Evolutionary conservation across 2,329 filamentous ascomycete genomes (phyloP).

Genomic region (Septoria linicola): DNA sequence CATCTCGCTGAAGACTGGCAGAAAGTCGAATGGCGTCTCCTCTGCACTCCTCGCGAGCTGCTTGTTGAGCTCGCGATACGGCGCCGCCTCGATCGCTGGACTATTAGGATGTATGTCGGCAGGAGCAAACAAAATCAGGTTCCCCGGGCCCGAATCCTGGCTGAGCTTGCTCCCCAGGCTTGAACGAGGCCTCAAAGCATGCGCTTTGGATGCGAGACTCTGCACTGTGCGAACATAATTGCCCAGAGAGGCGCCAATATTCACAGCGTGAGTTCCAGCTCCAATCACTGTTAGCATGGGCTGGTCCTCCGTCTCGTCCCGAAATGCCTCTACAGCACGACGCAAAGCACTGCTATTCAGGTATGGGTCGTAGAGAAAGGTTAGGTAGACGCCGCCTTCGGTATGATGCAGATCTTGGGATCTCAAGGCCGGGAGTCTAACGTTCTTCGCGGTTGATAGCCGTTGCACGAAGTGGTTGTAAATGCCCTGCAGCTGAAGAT

Average conservation of each 20-base stretch:
- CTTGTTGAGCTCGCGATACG: constrained; percentile 51
- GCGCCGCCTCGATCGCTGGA: constrained; percentile 44
- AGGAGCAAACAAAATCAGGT: constrained; percentile 47
- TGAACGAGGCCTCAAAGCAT: constrained; percentile 9
- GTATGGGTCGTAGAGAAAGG: constrained; percentile 64
- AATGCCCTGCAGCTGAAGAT: constrained; percentile 59
- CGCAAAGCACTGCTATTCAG: constrained; percentile 53
- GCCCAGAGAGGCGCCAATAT: constrained; percentile 48
- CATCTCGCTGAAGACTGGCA: constrained; percentile 55
- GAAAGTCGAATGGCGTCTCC: constrained; percentile 41
- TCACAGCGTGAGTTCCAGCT: constrained; percentile 56
- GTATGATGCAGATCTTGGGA: constrained; percentile 47
- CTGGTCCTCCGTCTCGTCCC: constrained; percentile 22
- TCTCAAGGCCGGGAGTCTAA: constrained; percentile 41
- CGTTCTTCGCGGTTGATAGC: constrained; percentile 39
- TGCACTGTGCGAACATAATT: constrained; percentile 51
- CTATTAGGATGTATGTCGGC: no score
- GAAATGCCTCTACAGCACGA: constrained; percentile 44
- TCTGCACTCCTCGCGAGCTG: constrained; percentile 49
- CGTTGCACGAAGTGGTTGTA: constrained; percentile 57
- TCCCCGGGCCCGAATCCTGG: constrained; percentile 21
- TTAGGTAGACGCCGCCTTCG: constrained; percentile 47
- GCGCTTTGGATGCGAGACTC: constrained; percentile 38
- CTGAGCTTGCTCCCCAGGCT: constrained; percentile 22
- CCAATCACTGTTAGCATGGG: constrained; percentile 54